Percentiles rank a stretch among this genome's conserved stretches.
Evolutionary conservation across 2,329 filamentous ascomycete genomes (phyloP).

Genomic region (Scleromitrula shiraiana): DNA sequence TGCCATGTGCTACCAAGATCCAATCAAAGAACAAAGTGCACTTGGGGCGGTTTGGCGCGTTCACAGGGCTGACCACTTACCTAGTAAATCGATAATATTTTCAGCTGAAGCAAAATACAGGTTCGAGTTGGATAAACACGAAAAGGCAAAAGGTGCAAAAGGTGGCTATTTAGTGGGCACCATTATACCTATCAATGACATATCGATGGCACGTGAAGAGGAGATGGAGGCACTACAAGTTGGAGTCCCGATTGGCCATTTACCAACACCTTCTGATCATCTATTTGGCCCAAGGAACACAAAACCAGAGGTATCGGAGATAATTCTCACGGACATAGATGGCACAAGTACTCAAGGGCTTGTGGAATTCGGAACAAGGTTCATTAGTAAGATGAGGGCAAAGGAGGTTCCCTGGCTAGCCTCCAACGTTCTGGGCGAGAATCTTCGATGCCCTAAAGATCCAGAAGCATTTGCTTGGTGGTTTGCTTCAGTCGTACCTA

Average conservation of each 20-base stretch:
- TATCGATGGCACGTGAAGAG: slow-evolving; percentile 76
- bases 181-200: slow-evolving; percentile 70
- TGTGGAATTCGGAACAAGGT: slow-evolving; percentile 56
- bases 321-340: slow-evolving; percentile 29
- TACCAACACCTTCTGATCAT: slow-evolving; percentile 11
- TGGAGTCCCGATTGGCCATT: slow-evolving; percentile 13
- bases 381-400: slow-evolving; percentile 60
- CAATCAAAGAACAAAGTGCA: too few species aligned
- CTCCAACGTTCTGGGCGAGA: slow-evolving; percentile 68
- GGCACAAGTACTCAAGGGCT: slow-evolving; percentile 58
- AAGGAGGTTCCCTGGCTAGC: slow-evolving; percentile 69
- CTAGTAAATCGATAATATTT: too few species aligned
- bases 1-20: too few species aligned
- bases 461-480: slow-evolving; percentile 79
- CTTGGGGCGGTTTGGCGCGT: too few species aligned
- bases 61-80: too few species aligned
- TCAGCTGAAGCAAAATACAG: too few species aligned
- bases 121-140: too few species aligned
- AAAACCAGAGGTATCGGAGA: too few species aligned
- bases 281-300: neutral
- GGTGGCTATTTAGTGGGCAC: too few species aligned
- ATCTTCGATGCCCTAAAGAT: slow-evolving; percentile 62
- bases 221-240: slow-evolving; percentile 62
- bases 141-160: too few species aligned
- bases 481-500: slow-evolving; percentile 76